Percentiles rank a stretch among this genome's conserved stretches.
Evolutionary conservation across 1,139 yeast genomes (phyloP).

Genomic region (Taphrina betulina): DNA sequence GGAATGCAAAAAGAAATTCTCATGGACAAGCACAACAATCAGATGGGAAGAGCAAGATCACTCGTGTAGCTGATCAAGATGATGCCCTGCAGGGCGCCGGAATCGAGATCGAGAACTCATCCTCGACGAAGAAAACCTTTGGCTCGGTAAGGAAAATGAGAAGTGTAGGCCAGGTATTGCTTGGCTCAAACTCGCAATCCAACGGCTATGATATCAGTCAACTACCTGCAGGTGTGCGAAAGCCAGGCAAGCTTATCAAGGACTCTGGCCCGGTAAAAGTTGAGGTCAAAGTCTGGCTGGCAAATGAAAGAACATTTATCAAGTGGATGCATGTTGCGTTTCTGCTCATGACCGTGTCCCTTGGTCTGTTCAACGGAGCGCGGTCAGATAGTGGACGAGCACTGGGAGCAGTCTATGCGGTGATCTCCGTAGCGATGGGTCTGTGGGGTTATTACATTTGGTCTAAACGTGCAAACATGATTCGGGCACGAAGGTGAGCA

Average conservation of each 20-base stretch:
- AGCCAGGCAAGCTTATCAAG: conserved; percentile 74
- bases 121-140: conserved; percentile 45
- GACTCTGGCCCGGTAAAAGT: conserved; percentile 90
- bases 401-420: conserved; percentile 78
- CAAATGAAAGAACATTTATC: conserved; percentile 94
- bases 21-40: conserved; percentile 39
- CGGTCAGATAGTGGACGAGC: conserved; percentile 44
- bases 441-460: conserved; percentile 86
- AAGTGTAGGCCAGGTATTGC: conserved; percentile 12
- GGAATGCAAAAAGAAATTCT: conserved; percentile 42
- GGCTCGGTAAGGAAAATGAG: conserved; percentile 21
- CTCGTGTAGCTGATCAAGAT: conserved; percentile 42
- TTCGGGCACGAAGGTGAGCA: conserved; percentile 60
- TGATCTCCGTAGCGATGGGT: conserved; percentile 75
- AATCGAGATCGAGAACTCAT: conserved; percentile 37
- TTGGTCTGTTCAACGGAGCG: conserved; percentile 68
- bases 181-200: conserved; percentile 4
- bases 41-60: conserved; percentile 31
- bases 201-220: conserved; percentile 4
- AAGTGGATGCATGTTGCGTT: conserved; percentile 95
- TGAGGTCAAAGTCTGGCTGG: conserved; percentile 97
- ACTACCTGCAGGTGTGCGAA: conserved; percentile 86
- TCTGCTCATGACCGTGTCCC: conserved; percentile 79
- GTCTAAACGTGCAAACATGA: conserved; percentile 65
- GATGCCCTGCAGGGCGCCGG: conserved; percentile 43